These are phyloP conservation scores for Priceomyces castillae DNA, from an alignment of 805 yeast species.

Conservation along the genomic window DNA sequence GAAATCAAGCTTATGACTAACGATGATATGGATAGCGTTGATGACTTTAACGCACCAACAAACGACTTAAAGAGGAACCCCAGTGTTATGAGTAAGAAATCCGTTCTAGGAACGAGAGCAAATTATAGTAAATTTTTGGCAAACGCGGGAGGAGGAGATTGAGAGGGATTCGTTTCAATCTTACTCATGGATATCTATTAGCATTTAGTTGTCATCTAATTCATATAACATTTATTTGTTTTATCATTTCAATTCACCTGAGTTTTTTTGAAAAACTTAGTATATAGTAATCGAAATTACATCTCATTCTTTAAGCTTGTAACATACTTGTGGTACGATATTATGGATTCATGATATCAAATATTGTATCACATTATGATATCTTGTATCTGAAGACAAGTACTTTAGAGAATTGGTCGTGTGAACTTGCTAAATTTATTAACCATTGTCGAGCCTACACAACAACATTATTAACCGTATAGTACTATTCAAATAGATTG, in stretches of 20 bases:
- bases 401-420: too few relatives aligned
- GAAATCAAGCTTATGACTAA: conserved; percentile 27
- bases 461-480: not conserved
- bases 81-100: conserved; percentile 30
- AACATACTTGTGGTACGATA: too few relatives aligned
- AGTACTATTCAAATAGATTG: not conserved
- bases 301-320: not conserved
- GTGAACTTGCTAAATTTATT: not conserved
- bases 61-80: conserved; percentile 21
- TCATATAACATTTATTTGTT: not conserved
- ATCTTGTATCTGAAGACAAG: too few relatives aligned
- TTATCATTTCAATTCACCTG: not conserved
- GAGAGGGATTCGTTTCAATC: not conserved
- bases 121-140: conserved; percentile 39
- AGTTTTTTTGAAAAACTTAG: not conserved
- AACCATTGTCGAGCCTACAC: conserved; percentile 1
- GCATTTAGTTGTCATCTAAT: not conserved
- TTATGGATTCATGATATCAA: too few relatives aligned
- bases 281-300: not conserved
- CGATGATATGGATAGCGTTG: conserved; percentile 6
- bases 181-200: not conserved
- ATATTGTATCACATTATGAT: too few relatives aligned
- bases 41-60: not conserved
- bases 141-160: conserved; percentile 15
- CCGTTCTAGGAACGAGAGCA: conserved; percentile 39